A percentile compares a stretch with the other conserved stretches of the same genome.
These are phyloP conservation scores for Nakazawaea ernobii DNA, from an alignment of 805 yeast genomes.

Conservation along the genomic window DNA sequence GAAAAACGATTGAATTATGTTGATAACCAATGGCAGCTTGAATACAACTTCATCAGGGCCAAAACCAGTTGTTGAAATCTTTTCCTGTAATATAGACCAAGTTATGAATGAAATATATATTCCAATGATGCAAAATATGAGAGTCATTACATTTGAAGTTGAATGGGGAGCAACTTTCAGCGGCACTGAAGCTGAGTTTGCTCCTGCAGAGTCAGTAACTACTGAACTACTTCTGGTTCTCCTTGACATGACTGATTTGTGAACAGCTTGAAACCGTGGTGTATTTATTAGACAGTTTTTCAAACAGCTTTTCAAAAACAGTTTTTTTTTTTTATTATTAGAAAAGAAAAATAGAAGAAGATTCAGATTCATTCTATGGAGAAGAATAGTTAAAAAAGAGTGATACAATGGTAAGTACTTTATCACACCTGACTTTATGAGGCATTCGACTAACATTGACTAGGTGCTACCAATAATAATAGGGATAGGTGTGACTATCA, in stretches of 20 bases:
- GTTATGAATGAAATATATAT: constrained; percentile 82
- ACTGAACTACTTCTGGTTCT: not conserved
- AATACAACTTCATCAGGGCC: constrained; percentile 51
- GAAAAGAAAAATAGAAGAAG: not conserved
- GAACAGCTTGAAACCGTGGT: no score
- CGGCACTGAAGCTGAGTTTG: not conserved
- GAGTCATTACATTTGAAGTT: constrained; percentile 4
- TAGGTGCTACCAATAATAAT: constrained; percentile 45
- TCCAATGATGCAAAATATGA: constrained; percentile 42
- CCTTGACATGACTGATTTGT: not conserved
- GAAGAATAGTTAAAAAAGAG: not conserved
- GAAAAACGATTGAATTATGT: constrained; percentile 64
- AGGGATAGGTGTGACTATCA: constrained; percentile 49
- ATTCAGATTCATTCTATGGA: not conserved
- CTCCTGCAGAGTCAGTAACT: not conserved
- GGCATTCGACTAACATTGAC: not conserved
- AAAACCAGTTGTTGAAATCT: constrained; percentile 72
- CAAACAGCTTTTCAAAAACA: not conserved
- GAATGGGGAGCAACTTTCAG: not conserved
- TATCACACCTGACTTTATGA: not conserved
- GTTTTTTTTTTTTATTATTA: not conserved
- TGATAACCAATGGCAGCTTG: constrained; percentile 75
- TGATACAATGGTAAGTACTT: not conserved
- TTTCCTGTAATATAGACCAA: constrained; percentile 92
- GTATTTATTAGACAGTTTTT: no score